Percentiles rank a stretch among this genome's conserved stretches.
These are phyloP conservation scores for Cytospora schulzeri DNA, from an alignment of 2,329 filamentous ascomycete genomes.

Conservation along the genomic window DNA sequence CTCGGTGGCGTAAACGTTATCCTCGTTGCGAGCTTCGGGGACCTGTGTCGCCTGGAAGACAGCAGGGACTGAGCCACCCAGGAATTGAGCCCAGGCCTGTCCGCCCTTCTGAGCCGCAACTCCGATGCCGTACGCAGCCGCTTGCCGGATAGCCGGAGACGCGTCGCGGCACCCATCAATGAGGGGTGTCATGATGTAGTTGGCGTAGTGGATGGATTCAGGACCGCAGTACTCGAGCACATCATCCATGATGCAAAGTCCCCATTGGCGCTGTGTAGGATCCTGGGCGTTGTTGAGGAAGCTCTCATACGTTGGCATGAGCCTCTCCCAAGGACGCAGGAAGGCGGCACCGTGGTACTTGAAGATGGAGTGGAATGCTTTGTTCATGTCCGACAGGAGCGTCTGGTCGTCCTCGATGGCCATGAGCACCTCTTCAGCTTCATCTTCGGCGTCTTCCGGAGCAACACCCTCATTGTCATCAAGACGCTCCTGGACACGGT, in stretches of 20 bases:
- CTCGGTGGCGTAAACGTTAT: slow-evolving; percentile 95
- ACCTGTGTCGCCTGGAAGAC: slow-evolving; percentile 85
- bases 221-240: slow-evolving; percentile 95
- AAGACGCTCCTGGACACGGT: slow-evolving; percentile 78
- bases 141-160: slow-evolving; percentile 90
- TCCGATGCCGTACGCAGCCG: slow-evolving; percentile 92
- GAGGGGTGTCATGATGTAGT: slow-evolving; percentile 84
- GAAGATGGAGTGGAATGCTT: slow-evolving; percentile 98
- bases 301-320: slow-evolving; percentile 81
- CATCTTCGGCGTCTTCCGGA: slow-evolving; percentile 83
- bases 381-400: slow-evolving; percentile 98
- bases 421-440: slow-evolving; percentile 81
- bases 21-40: slow-evolving; percentile 81
- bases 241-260: slow-evolving; percentile 98
- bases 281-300: slow-evolving; percentile 80
- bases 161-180: slow-evolving; percentile 83
- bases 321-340: slow-evolving; percentile 82
- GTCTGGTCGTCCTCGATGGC: slow-evolving; percentile 98
- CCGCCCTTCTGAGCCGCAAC: slow-evolving; percentile 94
- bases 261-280: slow-evolving; percentile 94
- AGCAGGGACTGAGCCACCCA: slow-evolving; percentile 75
- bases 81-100: slow-evolving; percentile 82
- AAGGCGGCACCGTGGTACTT: slow-evolving; percentile 90
- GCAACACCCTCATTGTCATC: slow-evolving; percentile 76
- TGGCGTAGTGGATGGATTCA: slow-evolving; percentile 83